phyloP scores from a whole-genome alignment of 257 asterid genomes.

The Datura wrightii region DNA sequence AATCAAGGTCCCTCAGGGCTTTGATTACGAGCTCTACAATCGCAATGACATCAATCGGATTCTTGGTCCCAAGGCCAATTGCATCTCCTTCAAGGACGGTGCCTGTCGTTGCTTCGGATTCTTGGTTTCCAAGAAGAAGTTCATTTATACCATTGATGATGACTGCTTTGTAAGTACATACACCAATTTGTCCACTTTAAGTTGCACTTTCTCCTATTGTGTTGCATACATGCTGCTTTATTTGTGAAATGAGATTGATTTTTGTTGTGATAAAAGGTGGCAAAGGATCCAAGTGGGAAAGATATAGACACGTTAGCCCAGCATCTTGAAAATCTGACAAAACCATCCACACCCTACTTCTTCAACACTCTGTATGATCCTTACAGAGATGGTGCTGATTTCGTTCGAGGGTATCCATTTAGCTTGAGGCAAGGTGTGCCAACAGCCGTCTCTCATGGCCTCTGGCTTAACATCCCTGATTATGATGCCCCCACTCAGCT shows the following conservation, averaged over 20 bases:
- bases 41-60: slow-evolving; percentile 48
- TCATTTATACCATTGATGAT: slow-evolving; percentile 54
- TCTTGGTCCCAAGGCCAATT: slow-evolving; percentile 52
- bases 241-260: background rate
- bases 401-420: slow-evolving; percentile 56
- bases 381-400: slow-evolving; percentile 51
- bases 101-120: slow-evolving; percentile 57
- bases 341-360: slow-evolving; percentile 53
- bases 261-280: slow-evolving; percentile 40
- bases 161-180: slow-evolving; percentile 40
- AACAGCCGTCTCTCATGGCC: slow-evolving; percentile 54
- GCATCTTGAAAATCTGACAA: slow-evolving; percentile 45
- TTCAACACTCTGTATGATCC: slow-evolving; percentile 58
- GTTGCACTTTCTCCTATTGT: too few relatives aligned
- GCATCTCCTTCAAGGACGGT: slow-evolving; percentile 54
- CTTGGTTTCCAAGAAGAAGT: slow-evolving; percentile 56
- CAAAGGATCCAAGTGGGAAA: slow-evolving; percentile 52
- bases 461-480: slow-evolving; percentile 59
- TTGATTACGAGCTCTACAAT: slow-evolving; percentile 51
- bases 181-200: too few relatives aligned
- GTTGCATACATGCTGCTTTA: background rate
- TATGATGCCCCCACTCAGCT: slow-evolving; percentile 58
- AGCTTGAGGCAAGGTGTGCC: slow-evolving; percentile 53
- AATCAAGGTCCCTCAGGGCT: slow-evolving; percentile 52
- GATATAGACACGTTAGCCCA: slow-evolving; percentile 44